A percentile compares a stretch with the other conserved stretches of the same genome.
Conservation (phyloP, 140 eudicot genomes). For the Bidens hawaiensis region DNA sequence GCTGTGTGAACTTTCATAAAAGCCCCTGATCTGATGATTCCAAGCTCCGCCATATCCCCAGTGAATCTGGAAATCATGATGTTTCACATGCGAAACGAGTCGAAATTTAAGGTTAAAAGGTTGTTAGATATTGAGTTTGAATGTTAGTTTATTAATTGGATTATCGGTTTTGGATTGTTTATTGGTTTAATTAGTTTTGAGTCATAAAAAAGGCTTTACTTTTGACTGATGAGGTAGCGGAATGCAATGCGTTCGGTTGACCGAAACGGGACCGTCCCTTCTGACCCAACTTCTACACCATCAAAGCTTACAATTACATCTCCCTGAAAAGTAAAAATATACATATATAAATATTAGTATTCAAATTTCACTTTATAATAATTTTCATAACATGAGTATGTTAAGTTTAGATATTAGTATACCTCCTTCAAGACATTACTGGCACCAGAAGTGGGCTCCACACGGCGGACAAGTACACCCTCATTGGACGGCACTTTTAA, state of each 20-base stretch:
- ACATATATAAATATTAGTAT: not conserved
- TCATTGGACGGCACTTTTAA: conserved; percentile 86
- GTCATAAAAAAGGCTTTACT: no score
- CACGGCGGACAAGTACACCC: conserved; percentile 95
- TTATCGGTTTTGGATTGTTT: no score
- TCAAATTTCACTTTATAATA: conserved; percentile 12
- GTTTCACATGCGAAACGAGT: no score
- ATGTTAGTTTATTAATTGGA: no score
- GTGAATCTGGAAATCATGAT: conserved; percentile 55
- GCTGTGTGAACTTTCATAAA: conserved; percentile 73
- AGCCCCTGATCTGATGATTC: conserved; percentile 77
- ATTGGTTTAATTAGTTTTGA: no score
- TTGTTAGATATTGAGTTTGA: no score
- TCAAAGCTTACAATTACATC: conserved; percentile 93
- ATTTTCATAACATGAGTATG: not conserved
- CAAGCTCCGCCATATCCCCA: conserved; percentile 84
- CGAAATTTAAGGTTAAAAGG: no score
- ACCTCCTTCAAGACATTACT: conserved; percentile 83
- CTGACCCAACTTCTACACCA: conserved; percentile 73
- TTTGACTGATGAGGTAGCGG: conserved; percentile 93
- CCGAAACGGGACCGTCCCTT: conserved; percentile 97
- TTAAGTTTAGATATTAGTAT: conserved; percentile 19
- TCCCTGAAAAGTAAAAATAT: conserved; percentile 49
- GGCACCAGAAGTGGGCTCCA: conserved; percentile 94
- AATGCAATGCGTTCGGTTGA: conserved; percentile 96